phyloP scores from a whole-genome alignment of 306 rosid genomes.

The Prunus padus region DNA sequence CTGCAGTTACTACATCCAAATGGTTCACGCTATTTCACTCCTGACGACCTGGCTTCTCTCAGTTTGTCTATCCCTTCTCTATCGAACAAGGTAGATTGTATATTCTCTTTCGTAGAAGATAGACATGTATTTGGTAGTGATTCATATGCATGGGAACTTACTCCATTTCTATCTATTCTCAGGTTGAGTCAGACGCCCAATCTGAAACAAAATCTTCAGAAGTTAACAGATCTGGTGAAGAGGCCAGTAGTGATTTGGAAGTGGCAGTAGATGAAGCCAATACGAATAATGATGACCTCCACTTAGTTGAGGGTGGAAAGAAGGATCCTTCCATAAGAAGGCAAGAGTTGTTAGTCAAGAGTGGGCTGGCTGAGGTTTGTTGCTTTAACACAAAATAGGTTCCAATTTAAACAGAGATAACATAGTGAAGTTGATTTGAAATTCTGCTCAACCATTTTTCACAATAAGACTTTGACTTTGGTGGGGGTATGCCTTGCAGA shows the following conservation, averaged over 20 bases:
- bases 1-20: constrained; percentile 85
- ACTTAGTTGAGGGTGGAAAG: constrained; percentile 72
- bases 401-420: not conserved
- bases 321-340: constrained; percentile 86
- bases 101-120: constrained; percentile 9
- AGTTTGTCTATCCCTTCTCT: constrained; percentile 73
- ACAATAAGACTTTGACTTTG: not conserved
- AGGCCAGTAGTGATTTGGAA: constrained; percentile 38
- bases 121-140: constrained; percentile 5
- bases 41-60: constrained; percentile 71
- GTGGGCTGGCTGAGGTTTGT: constrained; percentile 93
- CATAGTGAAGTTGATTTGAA: not conserved
- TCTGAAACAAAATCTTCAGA: constrained; percentile 35
- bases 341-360: constrained; percentile 83
- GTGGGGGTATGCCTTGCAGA: constrained; percentile 46
- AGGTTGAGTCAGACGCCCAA: constrained; percentile 51
- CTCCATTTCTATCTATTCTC: constrained; percentile 17
- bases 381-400: constrained; percentile 15
- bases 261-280: constrained; percentile 35
- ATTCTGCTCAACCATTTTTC: not conserved
- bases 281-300: constrained; percentile 36
- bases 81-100: constrained; percentile 55
- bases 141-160: constrained; percentile 23
- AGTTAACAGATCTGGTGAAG: constrained; percentile 40
- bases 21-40: constrained; percentile 78